Evolutionary conservation across 2,329 filamentous ascomycete species (phyloP).

Genomic region (Gyromitra esculenta): DNA sequence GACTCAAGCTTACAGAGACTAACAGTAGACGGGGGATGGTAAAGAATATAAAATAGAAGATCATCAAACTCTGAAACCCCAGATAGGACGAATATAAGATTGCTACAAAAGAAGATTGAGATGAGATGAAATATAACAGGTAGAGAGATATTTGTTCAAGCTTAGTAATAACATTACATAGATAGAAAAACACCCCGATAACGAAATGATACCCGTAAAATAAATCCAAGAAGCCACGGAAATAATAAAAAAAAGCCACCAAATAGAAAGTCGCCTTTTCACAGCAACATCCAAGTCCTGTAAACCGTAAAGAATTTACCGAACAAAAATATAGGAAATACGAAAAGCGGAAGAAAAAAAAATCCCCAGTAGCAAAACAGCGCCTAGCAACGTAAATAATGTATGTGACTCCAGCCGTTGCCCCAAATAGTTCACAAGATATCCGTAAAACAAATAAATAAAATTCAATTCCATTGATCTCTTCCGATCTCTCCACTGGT

Average conservation of each 20-base stretch:
- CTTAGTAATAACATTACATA: slow-evolving; percentile 20
- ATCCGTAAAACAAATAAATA: slow-evolving; percentile 35
- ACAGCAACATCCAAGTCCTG: slow-evolving; percentile 35
- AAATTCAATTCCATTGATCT: slow-evolving; percentile 33
- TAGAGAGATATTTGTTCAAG: slow-evolving; percentile 36
- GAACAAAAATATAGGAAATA: slow-evolving; percentile 41
- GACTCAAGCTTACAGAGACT: slow-evolving; percentile 22
- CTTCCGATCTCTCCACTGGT: slow-evolving; percentile 30
- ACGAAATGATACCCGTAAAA: slow-evolving; percentile 33
- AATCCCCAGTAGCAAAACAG: slow-evolving; percentile 42
- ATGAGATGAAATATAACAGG: slow-evolving; percentile 28
- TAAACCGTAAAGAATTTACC: slow-evolving; percentile 18
- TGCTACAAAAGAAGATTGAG: slow-evolving; percentile 23
- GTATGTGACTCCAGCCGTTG: slow-evolving; percentile 37
- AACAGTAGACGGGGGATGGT: not conserved
- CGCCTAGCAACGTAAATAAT: slow-evolving; percentile 47
- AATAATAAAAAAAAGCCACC: slow-evolving; percentile 3
- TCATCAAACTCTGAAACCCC: slow-evolving; percentile 9
- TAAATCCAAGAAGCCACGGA: slow-evolving; percentile 11
- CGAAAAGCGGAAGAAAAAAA: slow-evolving; percentile 39
- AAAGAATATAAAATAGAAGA: slow-evolving; percentile 3
- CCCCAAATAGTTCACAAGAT: slow-evolving; percentile 50
- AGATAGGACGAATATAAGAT: slow-evolving; percentile 24
- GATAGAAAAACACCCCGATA: slow-evolving; percentile 21
- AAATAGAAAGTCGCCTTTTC: slow-evolving; percentile 24